A percentile compares a stretch with the other conserved stretches of the same genome.
phyloP scores from a whole-genome alignment of 2,329 filamentous ascomycete genomes.

The Hymenoscyphus albidus region DNA sequence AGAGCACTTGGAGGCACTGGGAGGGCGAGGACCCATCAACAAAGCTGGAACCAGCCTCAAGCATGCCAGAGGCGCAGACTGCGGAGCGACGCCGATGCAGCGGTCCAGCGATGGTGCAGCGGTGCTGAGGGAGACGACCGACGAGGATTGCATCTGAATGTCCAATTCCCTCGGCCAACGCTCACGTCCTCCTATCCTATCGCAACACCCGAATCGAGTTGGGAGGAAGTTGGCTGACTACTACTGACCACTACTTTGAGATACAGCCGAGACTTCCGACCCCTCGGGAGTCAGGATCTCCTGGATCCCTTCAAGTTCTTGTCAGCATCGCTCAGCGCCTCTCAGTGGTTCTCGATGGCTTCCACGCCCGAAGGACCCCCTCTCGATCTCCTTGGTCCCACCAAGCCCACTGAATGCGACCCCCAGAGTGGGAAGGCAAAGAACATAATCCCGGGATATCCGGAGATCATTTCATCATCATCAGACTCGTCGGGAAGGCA shows the following conservation, averaged over 20 bases:
- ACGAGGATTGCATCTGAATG: background rate
- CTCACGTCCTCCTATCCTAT: conserved; percentile 2
- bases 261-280: conserved; percentile 7
- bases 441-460: background rate
- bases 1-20: no score
- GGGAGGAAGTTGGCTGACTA: conserved; percentile 2
- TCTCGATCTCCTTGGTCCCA: background rate
- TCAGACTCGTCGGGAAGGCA: background rate
- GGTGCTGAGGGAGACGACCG: background rate
- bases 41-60: conserved; percentile 18
- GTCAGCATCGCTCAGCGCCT: background rate
- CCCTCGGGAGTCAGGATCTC: conserved; percentile 2
- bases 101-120: background rate
- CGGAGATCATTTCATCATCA: conserved; percentile 1
- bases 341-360: no score
- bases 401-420: background rate
- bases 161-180: background rate
- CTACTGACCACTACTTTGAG: background rate
- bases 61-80: conserved; percentile 19
- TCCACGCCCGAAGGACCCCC: no score
- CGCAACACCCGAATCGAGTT: background rate
- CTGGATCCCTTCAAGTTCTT: background rate
- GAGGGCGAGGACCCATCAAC: conserved; percentile 9
- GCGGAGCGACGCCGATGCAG: background rate
- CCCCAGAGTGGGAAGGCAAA: background rate